Conservation (phyloP, 2,329 filamentous ascomycete species). For the Hymenoscyphus fraxineus region DNA sequence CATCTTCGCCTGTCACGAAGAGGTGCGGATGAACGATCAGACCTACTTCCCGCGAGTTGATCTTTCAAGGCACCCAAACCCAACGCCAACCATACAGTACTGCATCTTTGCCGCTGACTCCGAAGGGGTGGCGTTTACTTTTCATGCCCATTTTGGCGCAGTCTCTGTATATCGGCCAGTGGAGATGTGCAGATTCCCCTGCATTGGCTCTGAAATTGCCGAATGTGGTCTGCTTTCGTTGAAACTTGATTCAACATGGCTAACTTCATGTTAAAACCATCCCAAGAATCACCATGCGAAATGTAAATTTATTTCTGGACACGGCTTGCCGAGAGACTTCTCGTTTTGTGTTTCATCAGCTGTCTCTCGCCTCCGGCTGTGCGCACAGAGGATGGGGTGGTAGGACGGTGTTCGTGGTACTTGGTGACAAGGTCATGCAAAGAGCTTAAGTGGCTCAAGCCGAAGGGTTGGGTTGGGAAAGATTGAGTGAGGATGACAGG, state of each 20-base stretch:
- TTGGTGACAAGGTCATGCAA: slow-evolving; percentile 1
- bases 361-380: slow-evolving; percentile 5
- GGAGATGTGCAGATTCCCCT: neutral
- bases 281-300: slow-evolving; percentile 5
- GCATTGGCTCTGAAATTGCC: neutral
- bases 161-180: neutral
- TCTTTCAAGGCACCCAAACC: neutral
- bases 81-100: neutral
- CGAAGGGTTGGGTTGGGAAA: neutral
- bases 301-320: slow-evolving; percentile 10
- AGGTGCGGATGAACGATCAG: slow-evolving; percentile 5
- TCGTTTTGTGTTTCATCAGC: slow-evolving; percentile 4
- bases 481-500: too few relatives aligned
- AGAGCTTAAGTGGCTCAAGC: neutral
- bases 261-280: neutral
- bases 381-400: slow-evolving; percentile 4
- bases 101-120: slow-evolving; percentile 3
- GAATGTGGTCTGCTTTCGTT: neutral
- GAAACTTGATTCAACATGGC: neutral
- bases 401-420: slow-evolving; percentile 3
- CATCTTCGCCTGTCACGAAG: neutral
- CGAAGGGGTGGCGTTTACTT: neutral
- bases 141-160: slow-evolving; percentile 1
- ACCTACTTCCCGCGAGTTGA: neutral
- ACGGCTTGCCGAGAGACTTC: neutral